Percentiles rank a stretch among this genome's conserved stretches.
These are phyloP conservation scores for Skeletonema tropicum DNA, from an alignment of 108 stramenopile species.

Conservation along the genomic window DNA sequence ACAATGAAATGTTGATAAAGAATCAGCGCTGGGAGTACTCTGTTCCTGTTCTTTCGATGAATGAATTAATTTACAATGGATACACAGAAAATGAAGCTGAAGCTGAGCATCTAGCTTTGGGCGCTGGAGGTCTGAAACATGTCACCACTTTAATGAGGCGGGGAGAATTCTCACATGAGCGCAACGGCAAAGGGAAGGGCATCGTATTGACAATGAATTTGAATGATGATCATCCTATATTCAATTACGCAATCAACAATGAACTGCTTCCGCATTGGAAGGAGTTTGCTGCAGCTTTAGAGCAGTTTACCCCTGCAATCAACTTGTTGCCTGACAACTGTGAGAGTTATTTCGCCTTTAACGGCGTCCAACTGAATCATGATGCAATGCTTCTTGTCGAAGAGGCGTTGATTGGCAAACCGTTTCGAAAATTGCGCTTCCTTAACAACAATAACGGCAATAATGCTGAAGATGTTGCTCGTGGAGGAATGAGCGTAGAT, in stretches of 20 bases:
- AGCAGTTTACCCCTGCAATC: not conserved
- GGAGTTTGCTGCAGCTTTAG: not conserved
- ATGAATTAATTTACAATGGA: not conserved
- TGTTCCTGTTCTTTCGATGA: not conserved
- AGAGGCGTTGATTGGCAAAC: not conserved
- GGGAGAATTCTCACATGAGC: not conserved
- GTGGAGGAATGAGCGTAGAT: not conserved
- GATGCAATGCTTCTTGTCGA: not conserved
- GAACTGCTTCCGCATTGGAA: not conserved
- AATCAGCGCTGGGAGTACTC: conserved; percentile 2
- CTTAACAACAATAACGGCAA: not conserved
- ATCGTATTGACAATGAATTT: not conserved
- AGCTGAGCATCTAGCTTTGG: not conserved
- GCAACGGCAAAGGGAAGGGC: not conserved
- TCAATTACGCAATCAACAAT: not conserved
- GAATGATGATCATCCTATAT: not conserved
- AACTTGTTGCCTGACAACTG: not conserved
- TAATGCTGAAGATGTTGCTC: not conserved
- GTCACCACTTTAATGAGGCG: not conserved
- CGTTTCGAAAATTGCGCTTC: not conserved
- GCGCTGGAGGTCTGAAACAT: not conserved
- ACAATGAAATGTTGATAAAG: not conserved
- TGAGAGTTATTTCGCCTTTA: not conserved
- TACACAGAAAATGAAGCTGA: not conserved
- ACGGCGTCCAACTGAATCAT: not conserved